Evolutionary conservation across 192 early-diverging fungal genomes (phyloP), one percentile per base, ranked within the genome.

Genomic region (Backusella sp.): DNA sequence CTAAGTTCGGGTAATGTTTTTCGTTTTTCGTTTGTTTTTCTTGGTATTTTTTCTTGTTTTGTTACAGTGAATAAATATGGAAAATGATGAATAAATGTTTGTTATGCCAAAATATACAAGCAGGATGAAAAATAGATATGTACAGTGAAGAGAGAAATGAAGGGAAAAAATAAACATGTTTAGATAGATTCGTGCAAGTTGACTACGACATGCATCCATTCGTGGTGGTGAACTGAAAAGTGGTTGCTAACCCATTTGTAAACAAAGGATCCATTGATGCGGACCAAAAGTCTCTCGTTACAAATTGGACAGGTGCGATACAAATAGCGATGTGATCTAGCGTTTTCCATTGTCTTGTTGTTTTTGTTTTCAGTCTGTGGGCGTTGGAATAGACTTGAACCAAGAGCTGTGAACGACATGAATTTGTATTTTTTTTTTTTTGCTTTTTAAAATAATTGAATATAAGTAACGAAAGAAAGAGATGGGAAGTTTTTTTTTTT

Each of bases 271-370:
- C 76, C 76, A 26, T 77, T 71, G 44, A 77, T 77, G 17, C 76
- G 70, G 36, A 77, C 76, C 19, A 77, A 65, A n/a, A 77, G 65
- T 30, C 62, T 62, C 56, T 77, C 65, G 41, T 71, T 67, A 6
- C 76, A 77, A 15, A 77, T 77, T 41, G 76, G 76, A 66, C 76
- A 77, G 44, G 71, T 77, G 23, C 76, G 76, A 68, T 73, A 73
- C 9, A 62, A 28, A 62, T 62, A 62, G 23, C 56, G 19, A 28
- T 28, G 56, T 12, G 56, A 62, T 23, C 12, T 62, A 14, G 26
- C 23, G 56, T 23, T 28, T 4, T 28, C 21, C 56, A 62, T 62
- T 62, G 56, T 62, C 56, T 62, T 26, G 8, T 62, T 62, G 11
- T 8, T 28, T 62, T 62, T 62, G n/a, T 62, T 62, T 28, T 23